A percentile compares a stretch with the other conserved stretches of the same genome.
Evolutionary conservation across 1,284 basidiomycete species (phyloP).

Genomic region (Ganoderma sinense): DNA sequence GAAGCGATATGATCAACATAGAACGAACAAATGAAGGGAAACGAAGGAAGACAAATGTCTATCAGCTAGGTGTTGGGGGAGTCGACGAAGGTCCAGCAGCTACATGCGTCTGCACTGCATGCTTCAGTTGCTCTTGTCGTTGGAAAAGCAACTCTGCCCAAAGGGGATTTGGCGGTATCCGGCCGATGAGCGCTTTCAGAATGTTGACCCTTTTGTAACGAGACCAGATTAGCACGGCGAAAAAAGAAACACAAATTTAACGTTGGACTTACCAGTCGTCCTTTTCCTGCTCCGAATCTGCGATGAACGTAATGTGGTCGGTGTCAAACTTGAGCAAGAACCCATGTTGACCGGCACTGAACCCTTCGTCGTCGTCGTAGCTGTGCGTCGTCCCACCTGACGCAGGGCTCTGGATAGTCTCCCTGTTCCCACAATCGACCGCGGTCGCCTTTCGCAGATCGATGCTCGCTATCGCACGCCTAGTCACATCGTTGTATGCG

Average conservation of each 20-base stretch:
- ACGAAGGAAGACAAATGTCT: not conserved
- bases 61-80: constrained; percentile 4
- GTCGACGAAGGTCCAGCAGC: not conserved
- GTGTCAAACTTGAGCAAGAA: constrained; percentile 88
- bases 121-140: constrained; percentile 52
- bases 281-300: constrained; percentile 92
- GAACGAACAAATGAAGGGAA: not conserved
- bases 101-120: constrained; percentile 4
- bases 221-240: not conserved
- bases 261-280: constrained; percentile 73
- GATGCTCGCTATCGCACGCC: constrained; percentile 89
- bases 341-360: constrained; percentile 79
- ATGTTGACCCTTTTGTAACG: constrained; percentile 74
- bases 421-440: constrained; percentile 80
- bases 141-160: constrained; percentile 93
- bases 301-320: constrained; percentile 88
- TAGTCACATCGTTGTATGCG: constrained; percentile 95
- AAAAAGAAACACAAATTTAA: not conserved
- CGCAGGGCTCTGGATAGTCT: constrained; percentile 53
- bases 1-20: constrained; percentile 3
- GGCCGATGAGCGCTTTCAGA: constrained; percentile 81
- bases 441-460: constrained; percentile 86
- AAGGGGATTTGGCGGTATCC: constrained; percentile 87
- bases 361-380: constrained; percentile 70
- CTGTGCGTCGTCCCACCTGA: constrained; percentile 49